Conservation (phyloP, 495 filamentous ascomycete species). For the Staphylotrichum longicolle region DNA sequence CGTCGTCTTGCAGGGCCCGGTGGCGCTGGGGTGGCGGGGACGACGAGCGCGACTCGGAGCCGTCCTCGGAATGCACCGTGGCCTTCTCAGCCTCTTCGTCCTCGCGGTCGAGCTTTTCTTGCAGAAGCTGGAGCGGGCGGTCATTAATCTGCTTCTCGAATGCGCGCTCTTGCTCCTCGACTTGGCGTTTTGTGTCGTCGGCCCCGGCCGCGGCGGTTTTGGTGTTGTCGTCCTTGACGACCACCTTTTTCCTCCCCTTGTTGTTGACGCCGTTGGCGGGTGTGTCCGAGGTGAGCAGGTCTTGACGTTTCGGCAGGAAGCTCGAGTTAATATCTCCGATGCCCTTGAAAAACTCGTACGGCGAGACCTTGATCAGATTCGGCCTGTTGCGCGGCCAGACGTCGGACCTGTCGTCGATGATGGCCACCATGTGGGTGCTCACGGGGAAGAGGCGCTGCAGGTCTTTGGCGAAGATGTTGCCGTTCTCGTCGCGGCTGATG, state of each 20-base stretch:
- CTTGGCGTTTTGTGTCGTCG: constrained; percentile 65
- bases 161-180: constrained; percentile 76
- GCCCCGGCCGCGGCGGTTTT: constrained; percentile 61
- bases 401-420: constrained; percentile 96
- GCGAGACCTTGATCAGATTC: constrained; percentile 90
- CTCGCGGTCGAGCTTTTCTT: constrained; percentile 82
- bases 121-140: constrained; percentile 79
- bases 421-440: constrained; percentile 98
- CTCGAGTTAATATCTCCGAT: constrained; percentile 99
- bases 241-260: constrained; percentile 23
- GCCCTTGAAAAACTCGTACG: constrained; percentile 96
- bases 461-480: constrained; percentile 84
- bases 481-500: constrained; percentile 94
- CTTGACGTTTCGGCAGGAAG: constrained; percentile 86
- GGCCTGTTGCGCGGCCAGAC: constrained; percentile 94
- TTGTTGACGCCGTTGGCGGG: constrained; percentile 21
- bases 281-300: constrained; percentile 51
- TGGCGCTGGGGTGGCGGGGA: constrained; percentile 55
- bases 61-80: constrained; percentile 40
- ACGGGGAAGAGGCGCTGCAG: constrained; percentile 91
- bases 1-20: constrained; percentile 80
- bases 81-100: constrained; percentile 62
- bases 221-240: constrained; percentile 20
- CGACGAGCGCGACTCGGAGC: constrained; percentile 33
- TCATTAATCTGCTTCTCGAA: constrained; percentile 87